Conservation (phyloP, 148 eudicot species). For the Camellia lanceoleosa region DNA sequence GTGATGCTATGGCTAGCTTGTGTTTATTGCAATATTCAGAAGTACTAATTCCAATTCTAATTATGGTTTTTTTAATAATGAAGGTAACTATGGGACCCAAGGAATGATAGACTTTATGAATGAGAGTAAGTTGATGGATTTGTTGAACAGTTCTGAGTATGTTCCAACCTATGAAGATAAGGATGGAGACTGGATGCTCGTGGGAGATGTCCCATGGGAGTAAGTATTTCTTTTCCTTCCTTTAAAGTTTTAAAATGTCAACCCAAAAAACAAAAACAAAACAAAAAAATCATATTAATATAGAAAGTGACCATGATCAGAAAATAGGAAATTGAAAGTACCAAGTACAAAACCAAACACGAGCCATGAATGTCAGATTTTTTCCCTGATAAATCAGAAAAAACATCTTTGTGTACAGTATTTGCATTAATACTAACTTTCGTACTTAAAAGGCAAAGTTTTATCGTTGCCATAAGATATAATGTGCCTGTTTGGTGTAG, state of each 20-base stretch:
- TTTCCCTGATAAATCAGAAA: neutral
- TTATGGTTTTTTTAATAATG: neutral
- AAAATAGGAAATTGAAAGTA: no score
- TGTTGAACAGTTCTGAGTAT: conserved; percentile 59
- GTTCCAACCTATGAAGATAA: conserved; percentile 71
- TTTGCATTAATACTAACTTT: neutral
- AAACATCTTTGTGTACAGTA: neutral
- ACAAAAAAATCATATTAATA: neutral
- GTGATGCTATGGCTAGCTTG: conserved; percentile 8
- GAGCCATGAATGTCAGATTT: neutral
- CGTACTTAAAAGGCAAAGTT: no score
- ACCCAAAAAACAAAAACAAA: no score
- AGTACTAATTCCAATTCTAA: no score
- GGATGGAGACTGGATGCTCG: conserved; percentile 84
- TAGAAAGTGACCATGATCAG: no score
- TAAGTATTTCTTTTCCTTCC: conserved; percentile 25
- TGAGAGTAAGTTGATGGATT: conserved; percentile 64
- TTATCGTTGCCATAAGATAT: no score
- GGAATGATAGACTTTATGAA: conserved; percentile 75
- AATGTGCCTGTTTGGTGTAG: no score
- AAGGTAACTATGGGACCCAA: conserved; percentile 56
- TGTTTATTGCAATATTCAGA: neutral
- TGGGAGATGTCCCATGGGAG: conserved; percentile 81
- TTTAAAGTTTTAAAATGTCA: neutral
- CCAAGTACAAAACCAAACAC: neutral